These are phyloP conservation scores for Podaxis sp. DNA, from an alignment of 768 basidiomycete species.

Conservation along the genomic window DNA sequence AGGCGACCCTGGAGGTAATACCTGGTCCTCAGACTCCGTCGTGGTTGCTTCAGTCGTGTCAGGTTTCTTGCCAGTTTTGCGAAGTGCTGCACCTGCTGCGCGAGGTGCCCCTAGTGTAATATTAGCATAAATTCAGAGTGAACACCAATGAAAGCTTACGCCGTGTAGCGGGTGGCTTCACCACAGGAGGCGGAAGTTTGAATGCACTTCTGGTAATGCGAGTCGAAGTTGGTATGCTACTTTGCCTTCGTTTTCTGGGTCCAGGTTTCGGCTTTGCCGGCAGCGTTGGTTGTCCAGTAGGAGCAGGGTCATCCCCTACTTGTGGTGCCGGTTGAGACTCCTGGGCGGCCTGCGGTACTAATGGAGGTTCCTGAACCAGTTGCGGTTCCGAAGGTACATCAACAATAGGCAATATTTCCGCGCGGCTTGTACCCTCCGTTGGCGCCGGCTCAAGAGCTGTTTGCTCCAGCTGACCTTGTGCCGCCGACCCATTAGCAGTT, in stretches of 20 bases:
- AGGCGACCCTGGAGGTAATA: conserved; percentile 30
- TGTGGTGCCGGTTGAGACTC: background rate
- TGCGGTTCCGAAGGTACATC: background rate
- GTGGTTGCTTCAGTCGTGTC: background rate
- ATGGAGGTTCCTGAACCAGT: background rate
- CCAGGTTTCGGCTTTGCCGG: background rate
- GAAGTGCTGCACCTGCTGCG: background rate
- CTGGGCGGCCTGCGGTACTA: background rate
- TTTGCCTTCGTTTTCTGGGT: conserved; percentile 8
- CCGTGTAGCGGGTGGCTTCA: conserved; percentile 1
- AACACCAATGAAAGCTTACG: background rate
- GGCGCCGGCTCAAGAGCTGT: background rate
- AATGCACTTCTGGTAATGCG: conserved; percentile 12
- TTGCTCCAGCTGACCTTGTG: background rate
- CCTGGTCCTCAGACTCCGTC: conserved; percentile 13
- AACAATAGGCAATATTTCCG: conserved; percentile 28
- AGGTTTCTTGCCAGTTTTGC: conserved; percentile 17
- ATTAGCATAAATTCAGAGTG: background rate
- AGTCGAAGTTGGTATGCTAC: conserved; percentile 13
- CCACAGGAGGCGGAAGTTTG: background rate
- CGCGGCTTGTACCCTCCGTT: conserved; percentile 20
- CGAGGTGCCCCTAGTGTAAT: background rate
- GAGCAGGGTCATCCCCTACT: background rate
- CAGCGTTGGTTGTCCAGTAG: background rate
- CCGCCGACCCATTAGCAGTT: background rate